These are phyloP conservation scores for Trichothecium roseum DNA, from an alignment of 2,329 filamentous ascomycete species.

Conservation along the genomic window DNA sequence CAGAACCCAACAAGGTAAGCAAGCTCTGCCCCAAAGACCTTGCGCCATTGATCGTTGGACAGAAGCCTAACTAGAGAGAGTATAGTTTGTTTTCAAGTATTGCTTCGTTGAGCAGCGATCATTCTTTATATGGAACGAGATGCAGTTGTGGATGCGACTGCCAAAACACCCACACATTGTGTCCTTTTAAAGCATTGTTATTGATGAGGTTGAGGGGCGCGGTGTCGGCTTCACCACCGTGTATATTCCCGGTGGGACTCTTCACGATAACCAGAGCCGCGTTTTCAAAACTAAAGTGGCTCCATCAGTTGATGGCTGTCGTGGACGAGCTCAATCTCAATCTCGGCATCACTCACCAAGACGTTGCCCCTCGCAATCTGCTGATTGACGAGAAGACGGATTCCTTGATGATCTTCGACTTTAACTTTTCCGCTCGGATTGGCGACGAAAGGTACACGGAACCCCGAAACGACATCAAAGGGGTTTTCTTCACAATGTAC, in stretches of 20 bases:
- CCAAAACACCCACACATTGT: constrained; percentile 23
- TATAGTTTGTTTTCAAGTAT: constrained; percentile 20
- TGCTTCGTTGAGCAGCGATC: constrained; percentile 13
- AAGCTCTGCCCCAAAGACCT: too few relatives aligned
- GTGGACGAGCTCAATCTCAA: constrained; percentile 24
- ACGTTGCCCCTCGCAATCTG: constrained; percentile 26
- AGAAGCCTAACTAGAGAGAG: not conserved
- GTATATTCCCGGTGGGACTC: constrained; percentile 19
- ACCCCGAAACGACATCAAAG: constrained; percentile 20
- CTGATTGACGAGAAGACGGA: constrained; percentile 21
- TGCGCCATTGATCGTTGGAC: too few relatives aligned
- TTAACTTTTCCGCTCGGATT: constrained; percentile 14
- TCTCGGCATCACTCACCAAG: constrained; percentile 25
- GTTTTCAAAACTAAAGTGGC: constrained; percentile 23
- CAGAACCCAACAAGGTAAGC: not conserved
- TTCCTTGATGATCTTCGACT: constrained; percentile 19
- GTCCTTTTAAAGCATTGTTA: constrained; percentile 18
- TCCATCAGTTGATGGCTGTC: constrained; percentile 22
- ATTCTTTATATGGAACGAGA: constrained; percentile 18
- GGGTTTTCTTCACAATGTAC: constrained; percentile 23
- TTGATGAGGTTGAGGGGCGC: constrained; percentile 17
- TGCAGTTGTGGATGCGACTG: constrained; percentile 20
- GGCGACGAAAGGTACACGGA: constrained; percentile 6
- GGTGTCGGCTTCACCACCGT: constrained; percentile 23
- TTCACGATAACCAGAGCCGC: constrained; percentile 16